Percentiles rank a stretch among this genome's conserved stretches.
Conservation (phyloP, 768 basidiomycete species). For the Asterophora parasitica region DNA sequence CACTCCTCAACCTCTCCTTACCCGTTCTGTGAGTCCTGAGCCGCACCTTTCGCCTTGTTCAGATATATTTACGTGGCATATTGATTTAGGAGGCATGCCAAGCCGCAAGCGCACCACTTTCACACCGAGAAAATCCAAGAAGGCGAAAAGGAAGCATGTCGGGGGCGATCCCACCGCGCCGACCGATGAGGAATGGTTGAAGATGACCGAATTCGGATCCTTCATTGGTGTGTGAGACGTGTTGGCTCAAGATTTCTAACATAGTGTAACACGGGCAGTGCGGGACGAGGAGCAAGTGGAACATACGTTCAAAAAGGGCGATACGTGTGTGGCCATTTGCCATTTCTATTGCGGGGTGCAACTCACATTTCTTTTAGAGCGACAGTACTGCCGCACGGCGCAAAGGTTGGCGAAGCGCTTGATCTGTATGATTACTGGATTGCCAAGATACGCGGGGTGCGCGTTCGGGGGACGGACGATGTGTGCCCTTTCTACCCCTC, state of each 20-base stretch:
- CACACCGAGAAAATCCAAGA: constrained; percentile 10
- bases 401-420: constrained; percentile 19
- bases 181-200: constrained; percentile 13
- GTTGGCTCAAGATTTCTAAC: too few species aligned
- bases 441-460: constrained; percentile 43
- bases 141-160: not conserved
- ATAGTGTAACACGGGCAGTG: constrained; percentile 13
- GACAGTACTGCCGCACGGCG: constrained; percentile 35
- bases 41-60: too few species aligned
- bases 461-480: constrained; percentile 24
- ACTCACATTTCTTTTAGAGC: constrained; percentile 24
- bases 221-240: constrained; percentile 21
- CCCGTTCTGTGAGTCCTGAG: too few species aligned
- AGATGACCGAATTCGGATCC: constrained; percentile 15
- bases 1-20: too few species aligned
- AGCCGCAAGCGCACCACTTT: constrained; percentile 8
- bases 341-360: not conserved
- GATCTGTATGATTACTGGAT: constrained; percentile 47
- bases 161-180: constrained; percentile 13
- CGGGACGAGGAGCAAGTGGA: constrained; percentile 27
- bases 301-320: constrained; percentile 24
- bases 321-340: constrained; percentile 28
- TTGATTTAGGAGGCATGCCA: not conserved
- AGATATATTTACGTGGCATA: too few species aligned
- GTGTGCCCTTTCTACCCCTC: constrained; percentile 17